phyloP scores from a whole-genome alignment of 176 grass and related monocot species.

The Otatea glauca region DNA sequence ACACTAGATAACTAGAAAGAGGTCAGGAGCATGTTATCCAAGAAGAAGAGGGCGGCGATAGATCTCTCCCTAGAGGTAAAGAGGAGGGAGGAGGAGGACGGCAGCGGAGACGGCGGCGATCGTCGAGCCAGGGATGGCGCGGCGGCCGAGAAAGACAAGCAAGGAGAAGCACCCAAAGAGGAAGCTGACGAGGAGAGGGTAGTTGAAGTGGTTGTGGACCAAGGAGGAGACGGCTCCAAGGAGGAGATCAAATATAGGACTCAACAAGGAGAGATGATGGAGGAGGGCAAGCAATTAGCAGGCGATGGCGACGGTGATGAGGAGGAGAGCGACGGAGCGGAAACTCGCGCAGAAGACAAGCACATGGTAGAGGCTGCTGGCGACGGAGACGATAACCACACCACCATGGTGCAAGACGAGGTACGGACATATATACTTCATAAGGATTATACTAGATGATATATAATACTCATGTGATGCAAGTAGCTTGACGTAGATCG shows the following conservation, averaged over 20 bases:
- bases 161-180: conserved; percentile 30
- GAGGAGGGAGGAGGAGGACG: conserved; percentile 36
- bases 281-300: conserved; percentile 44
- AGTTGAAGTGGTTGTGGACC: conserved; percentile 54
- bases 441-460: background rate
- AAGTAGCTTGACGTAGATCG: background rate
- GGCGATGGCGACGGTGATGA: conserved; percentile 16
- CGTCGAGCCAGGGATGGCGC: background rate
- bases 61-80: conserved; percentile 70
- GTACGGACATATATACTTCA: background rate
- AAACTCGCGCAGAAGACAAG: conserved; percentile 41
- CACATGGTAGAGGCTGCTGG: conserved; percentile 22
- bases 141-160: conserved; percentile 31
- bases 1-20: conserved; percentile 48
- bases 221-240: conserved; percentile 36
- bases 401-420: conserved; percentile 57
- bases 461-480: background rate
- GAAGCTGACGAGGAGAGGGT: conserved; percentile 40
- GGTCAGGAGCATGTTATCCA: conserved; percentile 65
- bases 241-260: conserved; percentile 52
- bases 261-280: conserved; percentile 46
- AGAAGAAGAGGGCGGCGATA: conserved; percentile 67
- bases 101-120: background rate
- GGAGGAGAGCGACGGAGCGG: conserved; percentile 28
- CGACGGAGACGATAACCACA: background rate